Percentiles rank a stretch among this genome's conserved stretches.
phyloP scores from a whole-genome alignment of 306 rosid genomes.

The Nissolia schottii region DNA sequence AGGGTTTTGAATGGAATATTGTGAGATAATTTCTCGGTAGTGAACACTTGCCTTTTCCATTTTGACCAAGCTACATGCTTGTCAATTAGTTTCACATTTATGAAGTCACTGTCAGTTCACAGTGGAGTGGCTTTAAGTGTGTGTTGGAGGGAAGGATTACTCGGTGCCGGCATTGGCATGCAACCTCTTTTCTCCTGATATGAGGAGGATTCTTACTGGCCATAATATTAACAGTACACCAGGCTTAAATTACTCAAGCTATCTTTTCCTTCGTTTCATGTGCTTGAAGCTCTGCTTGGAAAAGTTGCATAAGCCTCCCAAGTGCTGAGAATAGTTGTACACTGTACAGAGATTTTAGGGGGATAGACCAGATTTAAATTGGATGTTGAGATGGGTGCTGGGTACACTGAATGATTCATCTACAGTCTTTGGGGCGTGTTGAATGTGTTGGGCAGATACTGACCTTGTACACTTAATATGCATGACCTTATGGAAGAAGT shows the following conservation, averaged over 20 bases:
- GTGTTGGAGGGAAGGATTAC: conserved; percentile 24
- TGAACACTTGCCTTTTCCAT: conserved; percentile 32
- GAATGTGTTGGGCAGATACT: conserved; percentile 7
- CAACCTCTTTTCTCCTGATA: conserved; percentile 39
- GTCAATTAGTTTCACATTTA: conserved; percentile 17
- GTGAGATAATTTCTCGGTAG: conserved; percentile 42
- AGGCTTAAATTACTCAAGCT: conserved; percentile 28
- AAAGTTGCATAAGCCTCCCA: conserved; percentile 33
- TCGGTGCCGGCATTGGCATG: conserved; percentile 13
- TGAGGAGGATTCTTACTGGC: conserved; percentile 36
- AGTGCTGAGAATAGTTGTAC: conserved; percentile 9
- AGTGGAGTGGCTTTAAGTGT: conserved; percentile 36
- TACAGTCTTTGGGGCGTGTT: conserved; percentile 3
- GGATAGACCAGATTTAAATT: conserved; percentile 20
- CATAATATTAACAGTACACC: conserved; percentile 19
- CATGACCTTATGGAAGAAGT: conserved; percentile 6
- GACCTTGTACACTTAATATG: conserved; percentile 8
- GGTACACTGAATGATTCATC: conserved; percentile 19
- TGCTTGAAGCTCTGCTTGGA: conserved; percentile 33
- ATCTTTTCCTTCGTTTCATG: conserved; percentile 25
- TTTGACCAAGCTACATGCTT: conserved; percentile 31
- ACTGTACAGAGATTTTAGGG: conserved; percentile 42
- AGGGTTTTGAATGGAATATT: conserved; percentile 94
- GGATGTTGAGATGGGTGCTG: conserved; percentile 26
- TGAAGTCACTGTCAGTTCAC: conserved; percentile 29